phyloP scores from a whole-genome alignment of 192 early-diverging fungal genomes.

The Piromyces sp. region DNA sequence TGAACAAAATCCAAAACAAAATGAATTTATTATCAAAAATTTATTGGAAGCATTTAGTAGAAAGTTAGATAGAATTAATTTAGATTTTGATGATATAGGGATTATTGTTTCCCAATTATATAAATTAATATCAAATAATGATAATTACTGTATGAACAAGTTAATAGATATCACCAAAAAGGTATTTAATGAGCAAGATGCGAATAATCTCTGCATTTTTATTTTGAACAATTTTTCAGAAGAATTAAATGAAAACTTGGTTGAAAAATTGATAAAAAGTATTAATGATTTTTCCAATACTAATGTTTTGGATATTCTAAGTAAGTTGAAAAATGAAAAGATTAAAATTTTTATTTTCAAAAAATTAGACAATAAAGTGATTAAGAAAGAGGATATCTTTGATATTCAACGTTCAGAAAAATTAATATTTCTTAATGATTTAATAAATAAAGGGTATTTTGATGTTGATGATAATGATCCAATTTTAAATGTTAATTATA shows the following conservation, averaged over 20 bases:
- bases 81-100: neutral
- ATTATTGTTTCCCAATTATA: neutral
- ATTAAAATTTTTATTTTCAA: neutral
- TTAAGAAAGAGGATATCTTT: neutral
- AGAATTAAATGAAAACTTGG: neutral
- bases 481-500: neutral
- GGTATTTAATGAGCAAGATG: neutral
- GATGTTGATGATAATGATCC: neutral
- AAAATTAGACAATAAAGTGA: neutral
- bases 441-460: neutral
- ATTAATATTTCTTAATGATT: neutral
- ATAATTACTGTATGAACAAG: neutral
- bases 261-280: neutral
- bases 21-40: neutral
- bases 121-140: neutral
- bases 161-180: neutral
- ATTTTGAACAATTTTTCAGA: neutral
- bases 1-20: neutral
- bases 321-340: neutral
- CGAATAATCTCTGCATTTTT: neutral
- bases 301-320: neutral
- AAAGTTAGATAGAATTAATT: neutral
- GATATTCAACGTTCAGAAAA: neutral
- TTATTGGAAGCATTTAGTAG: neutral
- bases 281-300: neutral